Base-by-base conservation (phyloP, 2,329 filamentous ascomycete species). In the Verticillium tricorpus region DNA sequence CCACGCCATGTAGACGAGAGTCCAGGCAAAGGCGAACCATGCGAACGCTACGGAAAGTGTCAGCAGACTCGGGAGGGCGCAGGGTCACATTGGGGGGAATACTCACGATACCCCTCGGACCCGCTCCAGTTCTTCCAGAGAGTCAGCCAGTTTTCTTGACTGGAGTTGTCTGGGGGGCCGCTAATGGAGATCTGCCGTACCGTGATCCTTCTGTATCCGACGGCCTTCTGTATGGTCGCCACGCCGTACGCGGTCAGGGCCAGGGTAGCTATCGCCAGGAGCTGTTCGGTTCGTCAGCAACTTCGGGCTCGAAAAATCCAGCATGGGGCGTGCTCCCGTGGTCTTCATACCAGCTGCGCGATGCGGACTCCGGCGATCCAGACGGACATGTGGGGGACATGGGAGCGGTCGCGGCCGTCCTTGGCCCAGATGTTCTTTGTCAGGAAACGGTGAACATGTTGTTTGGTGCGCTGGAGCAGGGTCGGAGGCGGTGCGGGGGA, bases 21-120 rank as follows among this genome's bases (percentile, higher is more conserved):
- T 65, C 65, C 65, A 66, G 28, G 64, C 57, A 25, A 66, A 66
- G 4, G 62, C 55, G 14, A 66, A 66, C 65, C 65, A 66, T 12
- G 64, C 64, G 12, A 65, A 65, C 19, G 64, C 64, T 63, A 50
- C 19, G 50, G 7, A 11, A 14, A 9, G 35, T 15, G 40, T 64
- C 50, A 65, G 62, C 35, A 5, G 28, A 9, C n/a, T 19, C 11
- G 8, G 40, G 45, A 50, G 50, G 3, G 28, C 15, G 37, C 37
- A 28, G 56, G 54, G 58, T 61, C 52, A 32, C 32, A 7, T 50
- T 3, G 58, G n/a, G 25, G 17, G 56, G 35, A 17, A 37, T 14
- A 65, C 64, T n/a, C 63, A 66, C 64, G 64, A 56, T 65, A 66
- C 56, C 64, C 64, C 50, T 66, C 64, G 40, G 57, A 59, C 11